Base-by-base conservation (phyloP, 176 grass and related monocot genomes). In the Thinopyrum elongatum region DNA sequence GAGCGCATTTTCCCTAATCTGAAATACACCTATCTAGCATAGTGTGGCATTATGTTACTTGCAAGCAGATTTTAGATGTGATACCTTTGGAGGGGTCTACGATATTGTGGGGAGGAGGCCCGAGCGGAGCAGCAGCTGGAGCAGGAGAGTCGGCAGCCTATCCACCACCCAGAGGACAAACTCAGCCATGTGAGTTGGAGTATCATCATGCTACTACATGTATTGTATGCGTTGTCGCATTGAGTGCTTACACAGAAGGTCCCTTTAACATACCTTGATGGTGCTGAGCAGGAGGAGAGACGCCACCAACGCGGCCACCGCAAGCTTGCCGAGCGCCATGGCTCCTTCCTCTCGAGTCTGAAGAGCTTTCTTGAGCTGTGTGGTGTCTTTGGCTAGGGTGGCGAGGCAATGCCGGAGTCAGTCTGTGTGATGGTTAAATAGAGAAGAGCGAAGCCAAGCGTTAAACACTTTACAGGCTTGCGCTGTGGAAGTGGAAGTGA, bases 41-140 rank as follows among this genome's bases (percentile, higher is more conserved):
- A 16, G 46, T 7, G 35, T 8, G 14, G 5, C 46, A 36, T 36
- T 36, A 36, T 1, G 8, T 36, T 36, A 36, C 35, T 34, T 66
- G 63, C 2, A 57, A 12, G 63, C 64, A n/a, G n/a, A n/a, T n/a
- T n/a, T n/a, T n/a, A 61, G 19, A 65, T 71, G 89, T 2, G 13
- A 12, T 81, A 97, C 95, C 95, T 94, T 94, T 92, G 53, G 44
- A 4, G 2, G 86, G 78, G 90, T 97, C 88, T 42, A 81, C 69
- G 83, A 97, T 97, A 44, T 85, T 82, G 62, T 88, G 95, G 63
- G 92, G 92, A n/a, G 90, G 92, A 16, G 86, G 94, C 0, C 81
- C 76, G 34, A 41, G 30, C 21, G 87, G 39, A 81, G 83, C 76
- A 38, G 88, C 67, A 1, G 88, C 73, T 1, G 90, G 86, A 2